Base-by-base conservation (phyloP, 805 yeast species). In the Suhomyces sp. region DNA sequence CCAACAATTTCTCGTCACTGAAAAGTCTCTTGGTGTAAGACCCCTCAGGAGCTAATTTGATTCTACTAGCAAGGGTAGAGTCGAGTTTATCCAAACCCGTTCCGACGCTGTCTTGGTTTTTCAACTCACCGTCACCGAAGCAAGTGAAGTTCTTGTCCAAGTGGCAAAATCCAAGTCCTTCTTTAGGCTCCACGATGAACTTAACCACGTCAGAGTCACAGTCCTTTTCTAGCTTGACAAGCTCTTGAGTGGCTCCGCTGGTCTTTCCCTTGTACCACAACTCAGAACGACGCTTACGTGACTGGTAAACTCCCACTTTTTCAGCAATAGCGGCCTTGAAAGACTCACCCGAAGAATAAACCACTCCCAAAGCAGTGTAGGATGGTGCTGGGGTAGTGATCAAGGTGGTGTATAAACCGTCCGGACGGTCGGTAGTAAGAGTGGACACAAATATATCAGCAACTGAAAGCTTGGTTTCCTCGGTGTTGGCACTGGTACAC, bases 181-280 rank as follows among this genome's bases (percentile, higher is more conserved):
- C 69, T 53, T 60, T 69, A 67, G 92, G 97, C 57, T 83, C 85
- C 27, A 94, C 99, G 19, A 86, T 79, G 64, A 93, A 89, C 72
- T 89, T 86, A 61, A 94, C 72, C 56, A 96, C 88, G 67, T 94
- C 99, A 44, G 87, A 84, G 71, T 94, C 99, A 70, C 99, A 94
- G 72, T 94, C 99, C 54, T 82, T 70, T 49, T 83, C 86, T 52
- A 94, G 67, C 43, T 77, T 71, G 21, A 87, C 58, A 46, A 94
- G 77, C 58, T 78, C 77, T 72, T 94, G 99, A 1, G 96, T 89
- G 48, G 96, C 96, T 19, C 99, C 99, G n/a, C 96, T 87, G 1
- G 97, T 89, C 51, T 87, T 86, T 27, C 99, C 99, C 69, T 94
- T 94, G 68, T 85, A 87, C 99, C 99, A 94, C 53, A 94, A 78